Base-by-base conservation (phyloP, 345 rosid species). In the Iberis pinnata region DNA sequence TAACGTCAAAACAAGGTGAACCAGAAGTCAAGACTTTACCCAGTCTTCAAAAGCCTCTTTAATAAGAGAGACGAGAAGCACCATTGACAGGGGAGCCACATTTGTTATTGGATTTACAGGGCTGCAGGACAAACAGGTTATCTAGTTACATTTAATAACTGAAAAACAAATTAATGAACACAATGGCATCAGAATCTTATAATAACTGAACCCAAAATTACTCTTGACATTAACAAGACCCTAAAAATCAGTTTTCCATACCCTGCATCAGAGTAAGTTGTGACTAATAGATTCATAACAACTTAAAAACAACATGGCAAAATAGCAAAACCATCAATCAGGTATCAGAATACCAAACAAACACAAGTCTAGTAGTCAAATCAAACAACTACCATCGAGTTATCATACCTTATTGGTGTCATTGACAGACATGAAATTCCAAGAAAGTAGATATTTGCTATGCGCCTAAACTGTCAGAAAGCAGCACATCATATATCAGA, bases 41-140 rank as follows among this genome's bases (percentile, higher is more conserved):
- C 89, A 83, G 69, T 85, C 97, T 75, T 89, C 97, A 73, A 81
- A 89, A 48, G 95, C 97, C 74, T 88, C 97, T 71, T 89, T 89
- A 52, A 82, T 66, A 48, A 89, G 92, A 67, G 97, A 89, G 42
- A 86, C 95, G 19, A 89, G 73, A 66, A 89, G 97, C 76, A 89
- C 95, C 83, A 85, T 36, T 67, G 73, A 75, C 68, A 89, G 75
- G 17, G 97, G 97, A 52, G 76, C 87, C 29, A 89, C 78, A 75
- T 89, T 89, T 29, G 97, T 89, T 42, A 85, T 69, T 43, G 97
- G 97, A 76, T 81, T 78, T 49, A 89, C 95, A 51, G 97, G 95
- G 62, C 97, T 89, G 92, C 77, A 74, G 37, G 33, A 50, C 38
- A 58, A 77, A 48, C 68, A 63, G 40, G 17, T 36, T 46, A 18